Conservation (phyloP, 2,329 filamentous ascomycete species). For the Diaporthe citriasiana region DNA sequence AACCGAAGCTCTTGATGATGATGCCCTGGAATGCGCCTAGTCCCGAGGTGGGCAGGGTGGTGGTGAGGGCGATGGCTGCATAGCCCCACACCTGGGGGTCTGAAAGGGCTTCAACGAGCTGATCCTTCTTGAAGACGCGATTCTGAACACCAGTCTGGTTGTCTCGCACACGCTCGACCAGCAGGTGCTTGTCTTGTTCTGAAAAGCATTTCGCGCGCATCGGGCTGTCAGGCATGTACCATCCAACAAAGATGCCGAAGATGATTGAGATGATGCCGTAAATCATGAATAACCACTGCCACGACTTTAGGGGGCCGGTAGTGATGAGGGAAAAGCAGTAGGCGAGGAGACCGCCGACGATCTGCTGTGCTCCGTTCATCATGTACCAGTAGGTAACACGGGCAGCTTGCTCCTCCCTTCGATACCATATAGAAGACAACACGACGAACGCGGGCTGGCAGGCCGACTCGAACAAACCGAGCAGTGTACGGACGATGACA, state of each 20-base stretch:
- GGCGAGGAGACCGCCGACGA: constrained; percentile 78
- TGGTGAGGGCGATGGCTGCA: constrained; percentile 76
- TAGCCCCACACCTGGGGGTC: constrained; percentile 79
- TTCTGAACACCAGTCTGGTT: constrained; percentile 76
- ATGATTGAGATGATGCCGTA: constrained; percentile 75
- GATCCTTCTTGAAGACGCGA: constrained; percentile 61
- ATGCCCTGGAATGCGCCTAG: constrained; percentile 82
- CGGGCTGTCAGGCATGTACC: constrained; percentile 77
- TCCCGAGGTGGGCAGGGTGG: constrained; percentile 80
- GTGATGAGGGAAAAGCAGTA: constrained; percentile 72
- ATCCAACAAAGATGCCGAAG: constrained; percentile 75
- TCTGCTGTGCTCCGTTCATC: constrained; percentile 83
- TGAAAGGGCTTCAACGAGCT: constrained; percentile 64
- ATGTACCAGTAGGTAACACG: constrained; percentile 82
- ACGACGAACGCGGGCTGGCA: constrained; percentile 79
- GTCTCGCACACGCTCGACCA: constrained; percentile 71
- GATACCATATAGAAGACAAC: constrained; percentile 79
- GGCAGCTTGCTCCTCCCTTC: constrained; percentile 75
- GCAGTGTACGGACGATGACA: constrained; percentile 72
- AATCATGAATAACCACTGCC: constrained; percentile 77
- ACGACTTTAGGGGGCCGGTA: constrained; percentile 68
- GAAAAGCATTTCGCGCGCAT: constrained; percentile 80
- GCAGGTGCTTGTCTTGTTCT: constrained; percentile 75
- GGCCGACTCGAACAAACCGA: constrained; percentile 79
- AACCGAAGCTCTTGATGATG: constrained; percentile 79